A percentile compares a stretch with the other conserved stretches of the same genome.
phyloP scores from a whole-genome alignment of 768 basidiomycete genomes.

The Suillus subluteus region DNA sequence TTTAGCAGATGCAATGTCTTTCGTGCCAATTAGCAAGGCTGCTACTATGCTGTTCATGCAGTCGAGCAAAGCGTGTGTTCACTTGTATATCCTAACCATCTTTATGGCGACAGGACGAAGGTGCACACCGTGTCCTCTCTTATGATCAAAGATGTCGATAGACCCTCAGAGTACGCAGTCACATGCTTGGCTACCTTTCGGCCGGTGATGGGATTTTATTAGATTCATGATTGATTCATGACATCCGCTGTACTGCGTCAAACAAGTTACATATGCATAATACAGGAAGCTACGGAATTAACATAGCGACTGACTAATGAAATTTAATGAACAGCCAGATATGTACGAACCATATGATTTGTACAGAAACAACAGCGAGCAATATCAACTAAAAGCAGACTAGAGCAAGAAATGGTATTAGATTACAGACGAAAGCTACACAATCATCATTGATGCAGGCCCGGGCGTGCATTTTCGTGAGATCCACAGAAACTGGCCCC shows the following conservation, averaged over 20 bases:
- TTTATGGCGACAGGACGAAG: background rate
- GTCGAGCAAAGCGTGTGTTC: background rate
- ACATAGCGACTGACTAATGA: background rate
- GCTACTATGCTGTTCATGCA: background rate
- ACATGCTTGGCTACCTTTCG: background rate
- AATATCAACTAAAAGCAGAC: background rate
- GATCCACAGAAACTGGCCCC: background rate
- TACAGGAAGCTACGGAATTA: background rate
- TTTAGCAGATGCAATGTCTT: background rate
- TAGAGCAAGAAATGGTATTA: background rate
- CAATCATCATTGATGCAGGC: background rate
- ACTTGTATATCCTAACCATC: background rate
- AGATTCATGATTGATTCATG: background rate
- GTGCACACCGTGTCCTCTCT: background rate
- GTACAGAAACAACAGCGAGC: background rate
- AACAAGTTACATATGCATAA: background rate
- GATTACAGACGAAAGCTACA: background rate
- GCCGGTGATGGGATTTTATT: background rate
- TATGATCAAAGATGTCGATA: background rate
- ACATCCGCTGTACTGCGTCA: background rate
- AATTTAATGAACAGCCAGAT: background rate
- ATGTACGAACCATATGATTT: background rate
- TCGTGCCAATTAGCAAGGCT: background rate
- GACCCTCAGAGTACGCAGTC: background rate
- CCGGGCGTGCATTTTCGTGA: background rate